Evolutionary conservation across 345 rosid genomes (phyloP), one percentile per base, ranked within the genome.

Genomic region (Citrus reticulata): DNA sequence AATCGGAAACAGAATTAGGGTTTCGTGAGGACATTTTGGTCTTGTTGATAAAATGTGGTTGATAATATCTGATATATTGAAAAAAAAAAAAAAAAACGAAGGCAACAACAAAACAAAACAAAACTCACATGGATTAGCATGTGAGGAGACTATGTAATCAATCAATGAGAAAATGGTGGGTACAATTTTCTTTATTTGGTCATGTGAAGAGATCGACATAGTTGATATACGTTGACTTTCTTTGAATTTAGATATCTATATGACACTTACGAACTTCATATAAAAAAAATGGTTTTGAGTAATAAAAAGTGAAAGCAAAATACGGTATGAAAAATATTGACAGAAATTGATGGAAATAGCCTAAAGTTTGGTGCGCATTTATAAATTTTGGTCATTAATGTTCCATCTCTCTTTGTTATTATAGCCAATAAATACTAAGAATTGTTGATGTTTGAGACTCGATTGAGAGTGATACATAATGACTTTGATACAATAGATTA

Each of bases 91-190:
- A 16, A 32, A 32, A 16, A 51, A 4, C 20, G 1, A 0, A 17
- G 1, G 4, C 0, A 30, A 29, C 32, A 69, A 42, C 17, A 13
- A 71, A 19, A 25, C 30, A 75, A 34, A 19, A 25, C 30, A 75
- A 34, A n/a, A 27, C 59, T 22, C 67, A 55, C 79, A 76, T 70
- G 80, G 54, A 58, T 51, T 65, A 19, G 42, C 71, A 30, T 75
- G 78, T 51, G 70, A 75, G 27, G 79, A 24, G 49, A 54, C 54
- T 66, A 34, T 54, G 7, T 2, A 16, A 63, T 51, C 62, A 66
- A 76, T 76, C 72, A 66, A 66, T 6, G 19, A 27, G 70, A 70
- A 22, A 74, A 74, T 27, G n/a, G 49, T 62, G 68, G 75, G 80
- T 68, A 6, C 74, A 32, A 67, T 73, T 81, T 34, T 22, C 57